A percentile compares a stretch with the other conserved stretches of the same genome.
These are phyloP conservation scores for Didymella pinodella DNA, from an alignment of 2,329 filamentous ascomycete species.

Conservation along the genomic window DNA sequence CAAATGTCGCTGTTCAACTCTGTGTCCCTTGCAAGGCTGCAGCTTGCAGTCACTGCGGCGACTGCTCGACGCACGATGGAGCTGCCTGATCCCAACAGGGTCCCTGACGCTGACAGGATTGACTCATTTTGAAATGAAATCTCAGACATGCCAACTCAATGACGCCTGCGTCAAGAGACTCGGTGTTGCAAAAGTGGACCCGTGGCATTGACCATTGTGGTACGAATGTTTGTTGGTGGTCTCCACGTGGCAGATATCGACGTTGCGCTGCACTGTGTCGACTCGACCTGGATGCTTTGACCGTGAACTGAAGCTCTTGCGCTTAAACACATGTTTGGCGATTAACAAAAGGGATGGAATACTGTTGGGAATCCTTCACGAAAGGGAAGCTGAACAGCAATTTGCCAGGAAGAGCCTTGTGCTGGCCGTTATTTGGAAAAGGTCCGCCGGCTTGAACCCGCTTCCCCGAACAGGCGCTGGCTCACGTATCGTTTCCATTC, in stretches of 20 bases:
- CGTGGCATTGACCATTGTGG: conserved; percentile 20
- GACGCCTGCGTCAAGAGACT: conserved; percentile 15
- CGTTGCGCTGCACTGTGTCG: conserved; percentile 14
- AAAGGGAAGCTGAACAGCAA: conserved; percentile 9
- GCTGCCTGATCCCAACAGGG: conserved; percentile 7
- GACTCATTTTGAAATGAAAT: conserved; percentile 18
- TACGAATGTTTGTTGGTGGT: conserved; percentile 16
- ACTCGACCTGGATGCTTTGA: background rate
- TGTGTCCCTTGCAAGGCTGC: conserved; percentile 10
- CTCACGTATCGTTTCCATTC: conserved; percentile 10
- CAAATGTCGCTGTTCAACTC: conserved; percentile 17
- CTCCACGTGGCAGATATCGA: conserved; percentile 20
- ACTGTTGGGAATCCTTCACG: background rate
- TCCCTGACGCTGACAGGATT: conserved; percentile 14
- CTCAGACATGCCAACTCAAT: conserved; percentile 17
- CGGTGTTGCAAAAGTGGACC: conserved; percentile 17
- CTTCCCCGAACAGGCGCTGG: conserved; percentile 10
- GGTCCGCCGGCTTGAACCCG: conserved; percentile 18
- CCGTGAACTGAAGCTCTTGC: conserved; percentile 1
- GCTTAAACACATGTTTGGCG: conserved; percentile 5
- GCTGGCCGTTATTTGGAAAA: conserved; percentile 19
- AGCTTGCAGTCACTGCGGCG: background rate
- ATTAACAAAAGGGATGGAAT: conserved; percentile 6
- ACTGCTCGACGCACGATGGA: background rate
- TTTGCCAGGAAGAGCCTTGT: conserved; percentile 17